Base-by-base conservation (phyloP, 441 rosid genomes). In the Populus trichocarpa region DNA sequence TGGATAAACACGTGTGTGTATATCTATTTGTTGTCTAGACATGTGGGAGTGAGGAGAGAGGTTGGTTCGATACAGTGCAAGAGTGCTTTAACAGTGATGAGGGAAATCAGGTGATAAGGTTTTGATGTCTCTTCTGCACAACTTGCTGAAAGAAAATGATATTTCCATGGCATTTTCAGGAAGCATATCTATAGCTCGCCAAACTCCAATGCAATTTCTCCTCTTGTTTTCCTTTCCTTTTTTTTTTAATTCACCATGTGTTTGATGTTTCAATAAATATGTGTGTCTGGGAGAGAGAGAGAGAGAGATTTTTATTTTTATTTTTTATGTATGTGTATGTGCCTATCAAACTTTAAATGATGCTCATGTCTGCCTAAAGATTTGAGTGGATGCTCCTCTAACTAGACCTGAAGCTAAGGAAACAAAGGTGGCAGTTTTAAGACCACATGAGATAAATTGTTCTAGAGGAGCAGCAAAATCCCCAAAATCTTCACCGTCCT, bases 111-210 rank as follows among this genome's bases (percentile, higher is more conserved):
- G 20, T 70, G 77, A 80, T 69, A 66, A 73, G 75, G 76, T 69
- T 80, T 61, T 23, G 30, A 59, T 42, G 67, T 80, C 77, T 71
- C n/a, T 71, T 69, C 63, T 20, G 40, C 72, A 22, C 46, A 22
- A 77, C 72, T 57, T 75, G 77, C 71, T 65, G 79, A 81, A 30
- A 75, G 81, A 83, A 81, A 85, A 74, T 61, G 83, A 83, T 78
- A 67, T 46, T 75, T 83, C 83, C 78, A 77, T 85, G 82, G 75
- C 77, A 63, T 57, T 75, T 72, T 63, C 81, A 73, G 81, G 64
- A 28, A 26, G 25, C 46, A 67, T 69, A 57, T 46, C 11, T n/a
- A 14, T 64, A 11, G 26, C 61, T 74, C 5, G 35, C 38, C 64
- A 72, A 71, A 77, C 38, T 33, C 70, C n/a, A 76, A 66, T 4